Conservation (phyloP, 257 asterid species). For the Avicennia marina region DNA sequence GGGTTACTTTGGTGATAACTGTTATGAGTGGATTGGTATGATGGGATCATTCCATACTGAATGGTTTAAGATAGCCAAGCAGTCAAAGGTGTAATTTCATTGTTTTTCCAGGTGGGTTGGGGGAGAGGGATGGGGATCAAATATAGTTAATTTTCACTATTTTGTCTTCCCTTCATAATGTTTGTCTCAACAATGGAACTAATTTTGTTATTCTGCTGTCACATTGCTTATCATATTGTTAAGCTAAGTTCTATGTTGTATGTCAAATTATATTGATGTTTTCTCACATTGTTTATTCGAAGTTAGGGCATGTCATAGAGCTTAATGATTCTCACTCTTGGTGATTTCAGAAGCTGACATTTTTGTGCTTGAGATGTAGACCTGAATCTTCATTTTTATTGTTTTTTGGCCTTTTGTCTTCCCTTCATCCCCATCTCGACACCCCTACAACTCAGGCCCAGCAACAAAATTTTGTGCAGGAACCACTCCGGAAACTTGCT, state of each 20-base stretch:
- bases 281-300: not conserved
- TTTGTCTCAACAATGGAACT: not conserved
- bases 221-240: not conserved
- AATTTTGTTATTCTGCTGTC: no score
- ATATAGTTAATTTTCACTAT: slow-evolving; percentile 4
- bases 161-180: slow-evolving; percentile 2
- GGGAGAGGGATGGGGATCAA: not conserved
- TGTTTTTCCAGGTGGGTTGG: no score
- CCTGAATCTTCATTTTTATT: not conserved
- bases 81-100: slow-evolving; percentile 40
- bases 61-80: slow-evolving; percentile 65
- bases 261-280: not conserved
- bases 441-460: no score
- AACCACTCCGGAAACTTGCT: no score
- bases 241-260: not conserved
- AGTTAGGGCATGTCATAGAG: not conserved
- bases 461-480: no score
- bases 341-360: not conserved
- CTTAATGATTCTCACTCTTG: not conserved
- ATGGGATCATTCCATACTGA: slow-evolving; percentile 62
- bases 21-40: slow-evolving; percentile 59
- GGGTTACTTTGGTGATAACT: slow-evolving; percentile 72
- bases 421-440: not conserved
- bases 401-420: not conserved
- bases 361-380: not conserved